Base-by-base conservation (phyloP, 2,329 filamentous ascomycete genomes). In the Fusarium sp. region DNA sequence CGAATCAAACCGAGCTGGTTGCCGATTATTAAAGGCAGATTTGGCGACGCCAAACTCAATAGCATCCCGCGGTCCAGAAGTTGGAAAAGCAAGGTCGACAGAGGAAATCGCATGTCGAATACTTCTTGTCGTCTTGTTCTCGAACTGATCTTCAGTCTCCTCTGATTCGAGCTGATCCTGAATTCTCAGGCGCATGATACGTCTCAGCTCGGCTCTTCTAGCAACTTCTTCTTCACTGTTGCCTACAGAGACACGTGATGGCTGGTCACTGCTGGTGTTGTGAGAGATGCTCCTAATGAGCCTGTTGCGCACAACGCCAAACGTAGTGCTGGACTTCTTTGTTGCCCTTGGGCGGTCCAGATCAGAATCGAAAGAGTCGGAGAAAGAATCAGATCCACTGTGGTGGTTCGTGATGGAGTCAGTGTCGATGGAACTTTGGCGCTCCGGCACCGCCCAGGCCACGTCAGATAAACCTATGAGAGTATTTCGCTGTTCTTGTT, bases 151-250 rank as follows among this genome's bases (percentile, higher is more conserved):
- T 48, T 80, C 79, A 12, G 77, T 74, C 38, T 81, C 78, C 40
- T 87, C 86, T 41, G 77, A 83, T 47, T 84, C 82, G 6, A 90
- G 79, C 70, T 89, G 87, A 45, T 88, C 83, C 65, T 86, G 85
- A n/a, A 89, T 89, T 65, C 86, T 82, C 69, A 84, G 85, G 51
- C 85, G 84, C 76, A 86, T 84, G 11, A 89, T 78, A 22, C 86
- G 82, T 69, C 83, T 86, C 57, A 90, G 76, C 69, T 89, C 87
- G 29, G 86, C 87, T 69, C 87, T 82, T 29, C 86, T 82, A 54
- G 86, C 84, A 45, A 87, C 73, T 67, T 87, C 85, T 65, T 87
- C 86, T 25, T 86, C 80, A 48, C 83, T 86, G 51, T 80, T 82
- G 15, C 84, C 82, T 32, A 83, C 77, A 18, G 82, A 82, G 6